Evolutionary conservation across 2,329 filamentous ascomycete species (phyloP).

Genomic region (Geosmithia flava): DNA sequence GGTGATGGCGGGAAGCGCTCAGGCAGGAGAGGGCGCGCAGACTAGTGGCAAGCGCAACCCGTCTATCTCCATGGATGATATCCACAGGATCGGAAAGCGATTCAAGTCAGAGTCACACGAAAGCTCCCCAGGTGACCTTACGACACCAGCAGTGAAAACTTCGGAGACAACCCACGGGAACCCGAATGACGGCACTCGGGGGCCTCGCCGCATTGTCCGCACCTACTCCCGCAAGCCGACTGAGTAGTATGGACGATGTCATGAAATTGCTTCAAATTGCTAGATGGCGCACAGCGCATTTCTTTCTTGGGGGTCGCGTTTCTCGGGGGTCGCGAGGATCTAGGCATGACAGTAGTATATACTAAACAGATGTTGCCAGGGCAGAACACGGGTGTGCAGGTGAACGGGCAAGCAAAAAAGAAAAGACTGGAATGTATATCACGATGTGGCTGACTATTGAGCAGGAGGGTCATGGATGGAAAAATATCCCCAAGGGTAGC

Average conservation of each 20-base stretch:
- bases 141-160: neutral
- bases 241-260: neutral
- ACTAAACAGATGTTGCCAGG: neutral
- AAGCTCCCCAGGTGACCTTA: neutral
- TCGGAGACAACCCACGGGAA: neutral
- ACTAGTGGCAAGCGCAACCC: neutral
- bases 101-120: slow-evolving; percentile 1
- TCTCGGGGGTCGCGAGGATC: neutral
- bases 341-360: neutral
- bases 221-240: neutral
- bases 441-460: neutral
- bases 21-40: neutral
- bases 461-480: neutral
- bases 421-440: neutral
- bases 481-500: neutral
- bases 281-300: neutral
- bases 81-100: slow-evolving; percentile 1
- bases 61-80: neutral
- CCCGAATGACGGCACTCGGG: neutral
- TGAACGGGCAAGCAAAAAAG: too few relatives aligned
- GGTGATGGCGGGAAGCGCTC: slow-evolving; percentile 4
- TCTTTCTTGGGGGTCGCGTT: too few relatives aligned
- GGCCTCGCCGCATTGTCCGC: neutral
- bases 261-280: neutral
- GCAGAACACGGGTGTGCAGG: neutral